Evolutionary conservation across 2,329 filamentous ascomycete species (phyloP).

Genomic region (Venturia pyrina): DNA sequence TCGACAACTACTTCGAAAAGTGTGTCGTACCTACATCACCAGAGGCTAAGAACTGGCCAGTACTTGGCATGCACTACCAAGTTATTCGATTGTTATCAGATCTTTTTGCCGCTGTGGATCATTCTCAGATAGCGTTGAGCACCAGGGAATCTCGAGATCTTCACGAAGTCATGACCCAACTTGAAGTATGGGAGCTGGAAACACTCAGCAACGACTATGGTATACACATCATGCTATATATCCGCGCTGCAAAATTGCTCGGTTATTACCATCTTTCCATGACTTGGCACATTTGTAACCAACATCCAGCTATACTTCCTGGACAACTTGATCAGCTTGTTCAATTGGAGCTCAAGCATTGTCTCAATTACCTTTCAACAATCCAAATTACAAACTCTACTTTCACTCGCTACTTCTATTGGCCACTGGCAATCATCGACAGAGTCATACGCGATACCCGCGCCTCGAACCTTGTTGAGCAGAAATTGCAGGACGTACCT

Average conservation of each 20-base stretch:
- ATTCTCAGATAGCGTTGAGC: background rate
- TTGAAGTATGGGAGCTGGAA: background rate
- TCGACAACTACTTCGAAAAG: constrained; percentile 6
- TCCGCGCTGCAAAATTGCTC: background rate
- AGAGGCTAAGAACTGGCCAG: constrained; percentile 3
- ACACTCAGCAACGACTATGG: background rate
- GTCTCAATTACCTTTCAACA: background rate
- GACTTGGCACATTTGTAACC: background rate
- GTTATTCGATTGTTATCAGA: constrained; percentile 5
- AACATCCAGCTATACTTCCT: background rate
- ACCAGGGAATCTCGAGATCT: background rate
- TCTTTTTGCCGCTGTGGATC: constrained; percentile 4
- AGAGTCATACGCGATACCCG: background rate
- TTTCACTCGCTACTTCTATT: constrained; percentile 7
- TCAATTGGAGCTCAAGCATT: background rate
- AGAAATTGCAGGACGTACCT: background rate
- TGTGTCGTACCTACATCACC: constrained; percentile 1
- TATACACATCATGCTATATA: background rate
- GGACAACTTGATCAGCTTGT: background rate
- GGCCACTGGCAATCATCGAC: constrained; percentile 6
- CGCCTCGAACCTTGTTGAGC: constrained; percentile 1
- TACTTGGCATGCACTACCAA: constrained; percentile 5
- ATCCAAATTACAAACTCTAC: background rate
- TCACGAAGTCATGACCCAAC: constrained; percentile 1
- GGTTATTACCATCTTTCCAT: background rate